Conservation (phyloP, 1,284 basidiomycete species). For the Ustilago crameri region DNA sequence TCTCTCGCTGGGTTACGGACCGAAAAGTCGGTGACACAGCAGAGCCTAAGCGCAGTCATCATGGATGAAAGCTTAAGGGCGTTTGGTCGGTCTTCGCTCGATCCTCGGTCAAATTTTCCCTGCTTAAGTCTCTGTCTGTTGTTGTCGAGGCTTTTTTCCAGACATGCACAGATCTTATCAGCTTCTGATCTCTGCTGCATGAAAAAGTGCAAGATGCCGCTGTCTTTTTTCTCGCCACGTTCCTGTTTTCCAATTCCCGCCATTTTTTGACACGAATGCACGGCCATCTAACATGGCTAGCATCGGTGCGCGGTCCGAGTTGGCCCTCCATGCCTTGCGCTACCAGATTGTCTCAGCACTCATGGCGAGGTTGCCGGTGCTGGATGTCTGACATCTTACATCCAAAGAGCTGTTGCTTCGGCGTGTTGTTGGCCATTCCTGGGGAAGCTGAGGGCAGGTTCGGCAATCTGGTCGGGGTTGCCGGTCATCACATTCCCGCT, state of each 20-base stretch:
- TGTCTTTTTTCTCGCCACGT: too few species aligned
- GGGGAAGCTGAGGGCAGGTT: too few species aligned
- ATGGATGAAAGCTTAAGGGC: not conserved
- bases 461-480: too few species aligned
- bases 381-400: too few species aligned
- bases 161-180: slow-evolving; percentile 2
- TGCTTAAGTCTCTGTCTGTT: not conserved
- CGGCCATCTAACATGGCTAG: not conserved
- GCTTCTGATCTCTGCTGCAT: slow-evolving; percentile 6
- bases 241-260: slow-evolving; percentile 1
- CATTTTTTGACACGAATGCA: not conserved
- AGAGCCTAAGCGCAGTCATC: not conserved
- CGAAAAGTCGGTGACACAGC: not conserved
- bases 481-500: too few species aligned
- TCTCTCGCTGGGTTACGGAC: not conserved
- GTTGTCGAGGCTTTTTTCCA: not conserved
- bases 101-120: slow-evolving; percentile 25
- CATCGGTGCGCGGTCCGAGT: slow-evolving; percentile 6
- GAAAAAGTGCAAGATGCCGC: too few species aligned
- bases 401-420: too few species aligned
- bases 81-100: slow-evolving; percentile 15
- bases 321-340: slow-evolving; percentile 1
- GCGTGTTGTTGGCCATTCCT: too few species aligned
- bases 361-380: too few species aligned
- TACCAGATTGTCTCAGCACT: too few species aligned